A percentile compares a stretch with the other conserved stretches of the same genome.
These are phyloP conservation scores for Coprinopsis sp. DNA, from an alignment of 768 basidiomycete genomes.

Conservation along the genomic window DNA sequence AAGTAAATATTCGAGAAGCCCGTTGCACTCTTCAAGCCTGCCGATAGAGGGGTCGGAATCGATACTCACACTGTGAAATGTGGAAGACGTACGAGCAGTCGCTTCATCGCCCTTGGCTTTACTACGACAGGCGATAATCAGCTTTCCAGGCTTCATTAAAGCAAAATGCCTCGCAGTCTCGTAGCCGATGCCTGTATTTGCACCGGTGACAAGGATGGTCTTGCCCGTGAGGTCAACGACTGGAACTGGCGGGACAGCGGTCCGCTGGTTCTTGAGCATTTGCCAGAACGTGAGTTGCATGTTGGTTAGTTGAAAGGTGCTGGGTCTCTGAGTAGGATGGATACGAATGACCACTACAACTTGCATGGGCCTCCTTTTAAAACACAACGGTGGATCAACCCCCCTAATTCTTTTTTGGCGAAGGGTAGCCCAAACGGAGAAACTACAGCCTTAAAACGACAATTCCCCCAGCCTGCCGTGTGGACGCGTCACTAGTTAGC, in stretches of 20 bases:
- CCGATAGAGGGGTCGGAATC: too few species aligned
- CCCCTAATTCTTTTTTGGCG: too few species aligned
- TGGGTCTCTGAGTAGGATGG: too few species aligned
- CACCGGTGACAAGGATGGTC: constrained; percentile 44
- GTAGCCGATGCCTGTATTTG: constrained; percentile 47
- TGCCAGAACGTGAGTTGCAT: background rate
- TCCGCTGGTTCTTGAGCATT: constrained; percentile 1
- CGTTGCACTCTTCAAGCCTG: constrained; percentile 15
- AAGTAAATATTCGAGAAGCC: constrained; percentile 31
- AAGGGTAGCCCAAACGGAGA: too few species aligned
- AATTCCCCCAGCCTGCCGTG: too few species aligned
- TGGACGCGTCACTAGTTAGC: too few species aligned
- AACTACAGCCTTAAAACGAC: too few species aligned
- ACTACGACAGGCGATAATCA: constrained; percentile 36
- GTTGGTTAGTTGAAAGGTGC: too few species aligned
- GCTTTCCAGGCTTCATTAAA: constrained; percentile 33
- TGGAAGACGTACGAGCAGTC: constrained; percentile 24
- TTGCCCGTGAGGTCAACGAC: constrained; percentile 37
- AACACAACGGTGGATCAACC: too few species aligned
- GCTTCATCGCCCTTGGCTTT: constrained; percentile 30
- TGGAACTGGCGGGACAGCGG: constrained; percentile 24
- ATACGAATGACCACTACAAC: too few species aligned
- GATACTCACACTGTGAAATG: background rate
- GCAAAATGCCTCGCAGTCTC: constrained; percentile 45
- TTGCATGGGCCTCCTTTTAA: too few species aligned